Evolutionary conservation across 768 basidiomycete species (phyloP), one percentile per base, ranked within the genome.

Genomic region (Exidia glandulosa): DNA sequence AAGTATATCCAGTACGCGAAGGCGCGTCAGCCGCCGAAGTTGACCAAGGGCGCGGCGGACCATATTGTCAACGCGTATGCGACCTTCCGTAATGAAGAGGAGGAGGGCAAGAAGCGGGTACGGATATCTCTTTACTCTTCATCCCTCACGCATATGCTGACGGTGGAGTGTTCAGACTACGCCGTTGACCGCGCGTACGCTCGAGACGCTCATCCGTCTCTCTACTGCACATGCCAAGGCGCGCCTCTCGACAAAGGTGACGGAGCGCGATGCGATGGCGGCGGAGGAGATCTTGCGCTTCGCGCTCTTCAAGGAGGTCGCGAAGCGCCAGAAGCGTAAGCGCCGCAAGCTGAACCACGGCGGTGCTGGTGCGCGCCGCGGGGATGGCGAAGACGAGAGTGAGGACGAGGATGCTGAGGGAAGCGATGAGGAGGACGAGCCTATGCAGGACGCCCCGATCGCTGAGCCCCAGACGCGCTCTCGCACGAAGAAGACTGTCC

Each of bases 1-100:
- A 98, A 97, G 74, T 98, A 94, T 67, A 88, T 99, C 60, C 95
- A 98, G 73, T 97, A 97, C 67, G 90, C 95, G 47, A 98, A 97
- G 75, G 88, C 84, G 73, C 85, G 87, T 66, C 80, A 85, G 19
- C 81, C 88, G 60, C 96, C 96, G 1, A 84, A 81, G 27, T 75
- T 98, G 64, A 95, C 91, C 6, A 88, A 93, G 70, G 93, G 90
- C 41, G 96, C 96, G 4, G 92, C 94, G 60, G 94, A 96, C 70
- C 82, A 87, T 71, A 97, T 99, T 63, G 89, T 95, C 41, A 83
- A 88, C 55, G 89, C 94, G 36, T 99, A 98, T 72, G 86, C 93
- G 55, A 87, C 79, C 56, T 78, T 99, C 65, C 79, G 96, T 59
- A 98, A 98, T 71, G 92, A 96, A 67, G 90, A 90, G 61, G 82